phyloP scores from a whole-genome alignment of 768 basidiomycete genomes.

The Tylopilus subfusipes region DNA sequence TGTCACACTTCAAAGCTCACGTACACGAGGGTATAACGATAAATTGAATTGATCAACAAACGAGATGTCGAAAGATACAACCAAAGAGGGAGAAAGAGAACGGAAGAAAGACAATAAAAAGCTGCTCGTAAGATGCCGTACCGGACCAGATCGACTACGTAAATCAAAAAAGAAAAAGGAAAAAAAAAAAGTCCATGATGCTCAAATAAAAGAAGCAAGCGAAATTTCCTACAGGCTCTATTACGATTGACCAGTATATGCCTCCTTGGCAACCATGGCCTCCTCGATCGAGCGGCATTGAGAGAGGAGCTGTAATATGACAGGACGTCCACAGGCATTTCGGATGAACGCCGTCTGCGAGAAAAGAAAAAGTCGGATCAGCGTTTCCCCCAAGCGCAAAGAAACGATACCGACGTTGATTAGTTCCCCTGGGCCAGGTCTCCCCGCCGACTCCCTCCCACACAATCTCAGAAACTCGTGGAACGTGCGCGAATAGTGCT shows the following conservation, averaged over 20 bases:
- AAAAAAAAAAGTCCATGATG: neutral
- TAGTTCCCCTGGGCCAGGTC: slow-evolving; percentile 57
- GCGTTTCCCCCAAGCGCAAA: neutral
- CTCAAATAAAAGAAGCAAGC: neutral
- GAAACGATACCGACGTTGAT: slow-evolving; percentile 45
- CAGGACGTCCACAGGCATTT: slow-evolving; percentile 63
- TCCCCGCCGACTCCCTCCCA: slow-evolving; percentile 52
- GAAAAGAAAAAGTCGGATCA: neutral
- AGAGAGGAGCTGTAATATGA: slow-evolving; percentile 62
- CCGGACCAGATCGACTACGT: neutral
- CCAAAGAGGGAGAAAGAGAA: no score
- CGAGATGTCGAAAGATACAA: no score
- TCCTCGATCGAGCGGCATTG: slow-evolving; percentile 70
- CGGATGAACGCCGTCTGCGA: slow-evolving; percentile 59
- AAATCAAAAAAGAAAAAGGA: neutral
- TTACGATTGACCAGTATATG: neutral
- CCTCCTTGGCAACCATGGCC: slow-evolving; percentile 19
- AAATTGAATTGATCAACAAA: no score
- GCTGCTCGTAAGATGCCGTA: no score
- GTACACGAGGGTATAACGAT: no score
- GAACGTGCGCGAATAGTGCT: slow-evolving; percentile 62
- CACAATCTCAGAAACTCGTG: slow-evolving; percentile 70
- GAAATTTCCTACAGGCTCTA: neutral
- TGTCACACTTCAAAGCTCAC: no score
- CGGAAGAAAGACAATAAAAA: no score